Percentiles rank a stretch among this genome's conserved stretches.
Conservation (phyloP, 169 alveolate species). For the Plasmodium knowlesi region DNA sequence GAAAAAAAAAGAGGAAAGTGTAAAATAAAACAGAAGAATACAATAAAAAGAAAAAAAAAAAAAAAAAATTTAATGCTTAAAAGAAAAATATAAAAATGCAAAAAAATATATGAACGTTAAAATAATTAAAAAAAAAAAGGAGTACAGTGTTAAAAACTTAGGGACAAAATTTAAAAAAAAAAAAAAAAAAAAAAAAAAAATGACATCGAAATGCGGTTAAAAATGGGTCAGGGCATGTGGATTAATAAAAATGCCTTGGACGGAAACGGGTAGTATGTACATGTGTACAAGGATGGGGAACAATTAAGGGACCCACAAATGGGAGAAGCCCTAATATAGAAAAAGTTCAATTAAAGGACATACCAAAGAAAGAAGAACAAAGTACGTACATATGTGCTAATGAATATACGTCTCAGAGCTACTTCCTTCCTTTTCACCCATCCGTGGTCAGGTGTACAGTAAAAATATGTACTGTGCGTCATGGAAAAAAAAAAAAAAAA, state of each 20-base stretch:
- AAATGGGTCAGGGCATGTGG: neutral
- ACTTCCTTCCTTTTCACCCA: neutral
- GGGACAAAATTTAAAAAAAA: neutral
- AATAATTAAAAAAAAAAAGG: neutral
- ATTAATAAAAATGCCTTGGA: neutral
- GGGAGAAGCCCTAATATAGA: neutral
- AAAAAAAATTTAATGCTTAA: neutral
- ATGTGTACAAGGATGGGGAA: neutral
- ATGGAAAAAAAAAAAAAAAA: conserved; percentile 10
- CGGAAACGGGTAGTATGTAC: neutral
- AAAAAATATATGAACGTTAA: neutral
- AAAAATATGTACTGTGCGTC: neutral
- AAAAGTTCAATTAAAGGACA: neutral
- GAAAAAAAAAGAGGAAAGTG: conserved; percentile 3
- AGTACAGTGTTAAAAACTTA: neutral
- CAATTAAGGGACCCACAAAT: neutral
- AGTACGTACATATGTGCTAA: neutral
- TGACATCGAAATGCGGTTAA: neutral
- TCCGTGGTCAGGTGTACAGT: conserved; percentile 46
- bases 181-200: neutral
- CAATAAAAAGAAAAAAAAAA: neutral
- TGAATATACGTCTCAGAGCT: conserved; percentile 16
- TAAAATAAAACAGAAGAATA: neutral
- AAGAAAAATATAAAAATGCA: conserved; percentile 1
- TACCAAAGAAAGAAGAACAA: neutral